These are phyloP conservation scores for Mortierella sp. DNA, from an alignment of 371 early-diverging fungal genomes.

Conservation along the genomic window DNA sequence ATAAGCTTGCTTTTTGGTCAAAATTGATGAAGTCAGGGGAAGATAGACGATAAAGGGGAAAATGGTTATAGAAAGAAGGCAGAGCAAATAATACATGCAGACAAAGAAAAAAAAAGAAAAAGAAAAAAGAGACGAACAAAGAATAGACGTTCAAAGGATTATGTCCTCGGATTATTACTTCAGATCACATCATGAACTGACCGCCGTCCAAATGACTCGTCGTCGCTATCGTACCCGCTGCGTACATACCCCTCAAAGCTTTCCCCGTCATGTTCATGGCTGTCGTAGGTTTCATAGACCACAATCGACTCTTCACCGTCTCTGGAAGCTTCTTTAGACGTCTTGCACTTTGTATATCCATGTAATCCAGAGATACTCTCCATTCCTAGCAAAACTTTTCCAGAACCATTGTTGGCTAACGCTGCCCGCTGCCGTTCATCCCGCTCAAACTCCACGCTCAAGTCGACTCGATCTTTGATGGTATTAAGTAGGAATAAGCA, in stretches of 20 bases:
- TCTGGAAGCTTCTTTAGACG: constrained; percentile 34
- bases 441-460: constrained; percentile 33
- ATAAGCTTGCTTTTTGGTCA: too few relatives aligned
- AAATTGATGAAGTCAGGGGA: too few relatives aligned
- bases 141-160: too few relatives aligned
- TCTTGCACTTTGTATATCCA: constrained; percentile 12
- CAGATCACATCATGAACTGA: constrained; percentile 11
- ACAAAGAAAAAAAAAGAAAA: background rate
- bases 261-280: constrained; percentile 14
- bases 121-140: background rate
- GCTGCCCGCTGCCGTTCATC: constrained; percentile 23
- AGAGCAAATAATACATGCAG: background rate
- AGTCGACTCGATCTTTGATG: constrained; percentile 34
- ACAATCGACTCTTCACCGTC: constrained; percentile 44
- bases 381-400: background rate
- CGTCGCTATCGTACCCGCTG: constrained; percentile 38
- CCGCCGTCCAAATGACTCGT: constrained; percentile 25
- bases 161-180: background rate
- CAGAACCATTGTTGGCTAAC: background rate
- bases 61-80: background rate
- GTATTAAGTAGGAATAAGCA: constrained; percentile 39
- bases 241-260: constrained; percentile 31
- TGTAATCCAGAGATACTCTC: background rate
- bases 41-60: background rate
- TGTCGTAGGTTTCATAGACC: constrained; percentile 35